These are phyloP conservation scores for Stachybotrys echinatus DNA, from an alignment of 2,329 filamentous ascomycete species.

Conservation along the genomic window DNA sequence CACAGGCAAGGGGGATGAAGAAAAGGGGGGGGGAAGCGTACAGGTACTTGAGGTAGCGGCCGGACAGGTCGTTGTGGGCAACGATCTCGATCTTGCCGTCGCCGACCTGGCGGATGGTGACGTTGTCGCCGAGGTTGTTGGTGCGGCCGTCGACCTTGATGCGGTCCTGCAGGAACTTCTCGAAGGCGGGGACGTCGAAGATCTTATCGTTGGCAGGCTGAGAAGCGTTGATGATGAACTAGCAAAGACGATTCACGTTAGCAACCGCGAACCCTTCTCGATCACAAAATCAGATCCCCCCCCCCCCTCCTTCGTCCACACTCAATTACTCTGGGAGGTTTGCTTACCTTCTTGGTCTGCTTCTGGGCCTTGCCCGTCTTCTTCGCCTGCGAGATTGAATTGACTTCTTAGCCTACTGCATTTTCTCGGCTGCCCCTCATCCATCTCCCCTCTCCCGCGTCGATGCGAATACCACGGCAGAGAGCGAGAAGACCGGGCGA, in stretches of 20 bases:
- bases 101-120: conserved; percentile 83
- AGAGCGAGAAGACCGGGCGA: conserved; percentile 10
- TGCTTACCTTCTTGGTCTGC: conserved; percentile 75
- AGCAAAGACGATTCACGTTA: conserved; percentile 12
- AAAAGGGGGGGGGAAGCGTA: conserved; percentile 50
- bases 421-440: conserved; percentile 23
- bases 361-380: conserved; percentile 69
- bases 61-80: conserved; percentile 95
- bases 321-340: neutral
- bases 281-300: neutral
- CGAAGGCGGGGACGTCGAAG: conserved; percentile 97
- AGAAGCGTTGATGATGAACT: conserved; percentile 99
- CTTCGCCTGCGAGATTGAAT: conserved; percentile 46
- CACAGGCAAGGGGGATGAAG: conserved; percentile 8
- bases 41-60: conserved; percentile 99
- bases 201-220: conserved; percentile 99
- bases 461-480: too few relatives aligned
- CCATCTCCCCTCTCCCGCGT: conserved; percentile 6
- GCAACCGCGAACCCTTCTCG: neutral
- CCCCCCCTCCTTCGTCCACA: too few relatives aligned
- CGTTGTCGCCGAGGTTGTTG: conserved; percentile 92
- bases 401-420: conserved; percentile 95
- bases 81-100: conserved; percentile 98
- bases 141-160: conserved; percentile 99
- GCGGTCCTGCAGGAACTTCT: conserved; percentile 99